Conservation (phyloP, 768 basidiomycete genomes). For the Asterophora lycoperdoides region DNA sequence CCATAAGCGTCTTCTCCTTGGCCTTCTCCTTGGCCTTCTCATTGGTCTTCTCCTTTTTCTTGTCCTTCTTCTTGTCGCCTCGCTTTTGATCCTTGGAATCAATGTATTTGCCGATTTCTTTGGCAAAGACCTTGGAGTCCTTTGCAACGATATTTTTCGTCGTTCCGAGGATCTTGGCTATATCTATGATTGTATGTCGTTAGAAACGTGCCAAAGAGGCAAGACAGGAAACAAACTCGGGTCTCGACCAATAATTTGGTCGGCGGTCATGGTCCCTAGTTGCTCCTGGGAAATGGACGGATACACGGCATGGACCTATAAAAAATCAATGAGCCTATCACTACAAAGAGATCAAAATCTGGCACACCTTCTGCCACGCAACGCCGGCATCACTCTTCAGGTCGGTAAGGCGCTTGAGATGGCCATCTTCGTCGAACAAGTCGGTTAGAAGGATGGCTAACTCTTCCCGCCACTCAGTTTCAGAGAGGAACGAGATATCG, state of each 20-base stretch:
- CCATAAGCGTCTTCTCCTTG: slow-evolving; percentile 34
- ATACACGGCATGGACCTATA: slow-evolving; percentile 59
- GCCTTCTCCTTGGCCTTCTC: slow-evolving; percentile 23
- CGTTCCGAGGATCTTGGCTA: slow-evolving; percentile 44
- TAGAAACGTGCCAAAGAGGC: neutral
- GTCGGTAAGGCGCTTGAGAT: slow-evolving; percentile 47
- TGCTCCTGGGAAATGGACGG: slow-evolving; percentile 46
- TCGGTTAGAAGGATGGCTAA: slow-evolving; percentile 52
- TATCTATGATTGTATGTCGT: slow-evolving; percentile 27
- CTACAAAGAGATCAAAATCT: neutral
- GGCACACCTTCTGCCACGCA: slow-evolving; percentile 53
- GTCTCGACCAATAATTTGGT: slow-evolving; percentile 48
- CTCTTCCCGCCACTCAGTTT: slow-evolving; percentile 55
- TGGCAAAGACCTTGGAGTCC: slow-evolving; percentile 48
- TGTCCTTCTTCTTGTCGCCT: slow-evolving; percentile 36
- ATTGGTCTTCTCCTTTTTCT: too few relatives aligned
- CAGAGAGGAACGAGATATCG: slow-evolving; percentile 54
- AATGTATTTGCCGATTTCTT: slow-evolving; percentile 59
- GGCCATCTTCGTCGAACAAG: slow-evolving; percentile 56
- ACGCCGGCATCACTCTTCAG: slow-evolving; percentile 57
- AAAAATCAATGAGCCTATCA: neutral
- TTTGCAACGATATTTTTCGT: slow-evolving; percentile 48
- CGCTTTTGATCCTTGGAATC: slow-evolving; percentile 61
- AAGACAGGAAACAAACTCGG: slow-evolving; percentile 31
- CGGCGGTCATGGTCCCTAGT: slow-evolving; percentile 44